These are phyloP conservation scores for Pseudogymnoascus sp. DNA, from an alignment of 2,329 filamentous ascomycete species.

Conservation along the genomic window DNA sequence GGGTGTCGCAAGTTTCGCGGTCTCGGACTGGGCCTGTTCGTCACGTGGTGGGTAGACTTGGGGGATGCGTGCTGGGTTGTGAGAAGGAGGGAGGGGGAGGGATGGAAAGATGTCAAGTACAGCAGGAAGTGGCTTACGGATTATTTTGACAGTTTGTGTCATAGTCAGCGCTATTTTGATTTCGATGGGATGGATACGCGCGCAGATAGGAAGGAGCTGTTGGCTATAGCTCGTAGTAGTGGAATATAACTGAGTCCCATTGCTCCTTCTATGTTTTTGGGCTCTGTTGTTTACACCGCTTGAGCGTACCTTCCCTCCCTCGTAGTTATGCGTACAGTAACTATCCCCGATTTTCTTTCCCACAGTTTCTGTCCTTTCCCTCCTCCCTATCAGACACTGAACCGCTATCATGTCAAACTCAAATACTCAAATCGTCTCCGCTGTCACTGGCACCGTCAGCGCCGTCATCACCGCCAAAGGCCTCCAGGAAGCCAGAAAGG, in stretches of 20 bases:
- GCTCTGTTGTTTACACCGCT: neutral
- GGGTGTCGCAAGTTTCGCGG: neutral
- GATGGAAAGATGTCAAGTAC: neutral
- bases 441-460: neutral
- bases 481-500: no score
- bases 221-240: neutral
- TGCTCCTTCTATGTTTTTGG: neutral
- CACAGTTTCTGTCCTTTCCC: neutral
- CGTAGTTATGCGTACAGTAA: neutral
- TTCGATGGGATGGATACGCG: neutral
- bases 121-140: neutral
- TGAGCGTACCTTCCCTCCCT: neutral
- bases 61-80: neutral
- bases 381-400: neutral
- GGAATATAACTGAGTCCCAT: neutral
- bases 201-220: neutral
- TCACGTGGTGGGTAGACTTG: neutral
- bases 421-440: neutral
- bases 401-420: neutral
- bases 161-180: neutral
- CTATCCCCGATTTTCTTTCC: neutral
- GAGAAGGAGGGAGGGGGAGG: neutral
- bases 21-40: neutral
- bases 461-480: no score
- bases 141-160: neutral